phyloP scores from a whole-genome alignment of 768 basidiomycete genomes.

The Trametes villosa region DNA sequence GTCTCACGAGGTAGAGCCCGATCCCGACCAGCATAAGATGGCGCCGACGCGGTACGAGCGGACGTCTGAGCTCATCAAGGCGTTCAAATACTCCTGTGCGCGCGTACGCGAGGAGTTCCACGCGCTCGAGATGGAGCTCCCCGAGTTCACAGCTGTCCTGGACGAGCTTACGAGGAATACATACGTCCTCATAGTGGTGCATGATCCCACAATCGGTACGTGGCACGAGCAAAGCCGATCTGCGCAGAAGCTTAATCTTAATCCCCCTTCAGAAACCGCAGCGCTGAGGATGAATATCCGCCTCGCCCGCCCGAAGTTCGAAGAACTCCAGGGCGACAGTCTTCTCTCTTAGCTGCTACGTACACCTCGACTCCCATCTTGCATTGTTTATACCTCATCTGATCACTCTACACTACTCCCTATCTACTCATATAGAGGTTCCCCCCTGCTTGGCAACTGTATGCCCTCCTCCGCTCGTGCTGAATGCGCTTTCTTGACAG shows the following conservation, averaged over 20 bases:
- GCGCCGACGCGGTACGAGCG: conserved; percentile 80
- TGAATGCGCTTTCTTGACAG: too few species aligned
- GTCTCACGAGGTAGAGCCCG: conserved; percentile 25
- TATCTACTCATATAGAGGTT: neutral
- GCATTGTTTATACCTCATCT: neutral
- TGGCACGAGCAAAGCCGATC: neutral
- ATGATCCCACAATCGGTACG: conserved; percentile 86
- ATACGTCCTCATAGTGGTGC: conserved; percentile 87
- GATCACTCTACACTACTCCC: neutral
- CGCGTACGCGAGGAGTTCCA: conserved; percentile 85
- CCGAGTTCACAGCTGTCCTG: conserved; percentile 85
- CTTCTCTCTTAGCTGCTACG: conserved; percentile 32
- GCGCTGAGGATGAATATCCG: conserved; percentile 87
- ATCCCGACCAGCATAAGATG: conserved; percentile 49
- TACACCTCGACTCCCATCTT: neutral
- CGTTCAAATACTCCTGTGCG: conserved; percentile 91
- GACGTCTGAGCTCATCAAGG: conserved; percentile 92
- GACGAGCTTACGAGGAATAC: conserved; percentile 94
- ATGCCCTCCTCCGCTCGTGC: too few species aligned
- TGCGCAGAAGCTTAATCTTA: too few species aligned
- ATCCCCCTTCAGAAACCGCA: conserved; percentile 76
- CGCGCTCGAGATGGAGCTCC: conserved; percentile 83
- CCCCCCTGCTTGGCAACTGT: too few species aligned
- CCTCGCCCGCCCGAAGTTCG: conserved; percentile 85
- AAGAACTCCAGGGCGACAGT: conserved; percentile 83